Evolutionary conservation across 768 basidiomycete species (phyloP), one percentile per base, ranked within the genome.

Genomic region (Auricularia auricula-judae): DNA sequence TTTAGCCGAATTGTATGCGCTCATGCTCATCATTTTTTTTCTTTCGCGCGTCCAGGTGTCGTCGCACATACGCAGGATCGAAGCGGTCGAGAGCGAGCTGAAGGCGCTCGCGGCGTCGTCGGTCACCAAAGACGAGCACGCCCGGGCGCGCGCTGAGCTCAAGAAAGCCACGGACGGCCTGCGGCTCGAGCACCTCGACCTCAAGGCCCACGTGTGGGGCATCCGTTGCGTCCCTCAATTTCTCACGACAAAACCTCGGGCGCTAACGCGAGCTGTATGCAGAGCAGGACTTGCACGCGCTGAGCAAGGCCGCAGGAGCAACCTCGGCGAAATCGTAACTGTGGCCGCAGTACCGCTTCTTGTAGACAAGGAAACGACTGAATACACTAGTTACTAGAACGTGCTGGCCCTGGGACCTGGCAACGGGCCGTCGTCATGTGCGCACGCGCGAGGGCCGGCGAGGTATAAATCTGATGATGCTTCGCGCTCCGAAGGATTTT

Each of bases 81-180:
- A 94, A 73, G 84, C 86, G 3, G 91, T 95, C 2, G 93, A 97
- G 76, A 92, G 92, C 73, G 91, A 94, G 69, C 73, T 95, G 69
- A 92, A 89, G 73, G 85, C 87, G 0, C 72, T 97, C 33, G 78
- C 81, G 5, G 83, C 85, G 61, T 75, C 78, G 21, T 81, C 88
- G 2, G 82, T 89, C 7, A 81, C 81, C 36, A 94, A 92, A 74
- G 93, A 93, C 51, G 94, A 97, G 67, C 77, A 92, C 39, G 81
- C 85, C 29, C 81, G 84, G 65, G 76, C 92, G 7, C 79, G 93
- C 65, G 82, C 83, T 11, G 94, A 97, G 73, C 81, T 86, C 67
- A 95, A 94, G 83, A 93, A 92, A 73, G 73, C 93, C 18, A 91
- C 92, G 65, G 89, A 91, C 68, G 88, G 89, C 2, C 78, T 93